A percentile compares a stretch with the other conserved stretches of the same genome.
These are phyloP conservation scores for Thraustotheca clavata DNA, from an alignment of 352 stramenopile species.

Conservation along the genomic window DNA sequence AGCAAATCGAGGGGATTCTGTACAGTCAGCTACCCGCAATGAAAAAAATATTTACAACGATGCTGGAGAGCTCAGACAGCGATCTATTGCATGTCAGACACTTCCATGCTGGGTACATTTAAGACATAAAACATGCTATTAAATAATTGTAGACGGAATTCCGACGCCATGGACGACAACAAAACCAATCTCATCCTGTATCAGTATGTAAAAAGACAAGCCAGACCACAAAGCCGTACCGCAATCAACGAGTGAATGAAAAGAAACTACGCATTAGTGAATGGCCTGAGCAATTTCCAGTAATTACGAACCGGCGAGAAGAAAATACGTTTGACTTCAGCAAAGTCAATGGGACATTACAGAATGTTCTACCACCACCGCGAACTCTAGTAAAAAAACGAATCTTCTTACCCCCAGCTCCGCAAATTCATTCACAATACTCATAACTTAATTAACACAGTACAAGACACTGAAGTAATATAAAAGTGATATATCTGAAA, in stretches of 20 bases:
- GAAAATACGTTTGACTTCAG: not conserved
- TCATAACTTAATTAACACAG: too few species aligned
- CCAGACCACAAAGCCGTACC: not conserved
- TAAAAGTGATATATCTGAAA: too few species aligned
- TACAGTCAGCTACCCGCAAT: not conserved
- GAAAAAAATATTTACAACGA: not conserved
- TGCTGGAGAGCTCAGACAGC: not conserved
- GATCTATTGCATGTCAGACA: constrained; percentile 12
- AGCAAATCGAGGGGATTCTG: not conserved
- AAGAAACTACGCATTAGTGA: not conserved
- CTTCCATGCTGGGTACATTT: constrained; percentile 4
- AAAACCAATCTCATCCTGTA: not conserved
- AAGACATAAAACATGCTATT: not conserved
- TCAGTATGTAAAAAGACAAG: not conserved
- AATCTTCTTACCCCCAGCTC: constrained; percentile 3
- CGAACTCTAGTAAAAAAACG: constrained; percentile 7
- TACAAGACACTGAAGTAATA: too few species aligned
- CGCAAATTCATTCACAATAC: too few species aligned
- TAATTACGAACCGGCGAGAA: not conserved
- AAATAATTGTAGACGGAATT: not conserved
- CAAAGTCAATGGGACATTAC: not conserved
- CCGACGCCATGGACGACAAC: not conserved
- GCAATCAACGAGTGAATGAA: not conserved
- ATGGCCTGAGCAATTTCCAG: not conserved
- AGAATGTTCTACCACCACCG: not conserved